Percentiles rank a stretch among this genome's conserved stretches.
Conservation (phyloP, 2,329 filamentous ascomycete genomes). For the Fusarium circinatum region DNA sequence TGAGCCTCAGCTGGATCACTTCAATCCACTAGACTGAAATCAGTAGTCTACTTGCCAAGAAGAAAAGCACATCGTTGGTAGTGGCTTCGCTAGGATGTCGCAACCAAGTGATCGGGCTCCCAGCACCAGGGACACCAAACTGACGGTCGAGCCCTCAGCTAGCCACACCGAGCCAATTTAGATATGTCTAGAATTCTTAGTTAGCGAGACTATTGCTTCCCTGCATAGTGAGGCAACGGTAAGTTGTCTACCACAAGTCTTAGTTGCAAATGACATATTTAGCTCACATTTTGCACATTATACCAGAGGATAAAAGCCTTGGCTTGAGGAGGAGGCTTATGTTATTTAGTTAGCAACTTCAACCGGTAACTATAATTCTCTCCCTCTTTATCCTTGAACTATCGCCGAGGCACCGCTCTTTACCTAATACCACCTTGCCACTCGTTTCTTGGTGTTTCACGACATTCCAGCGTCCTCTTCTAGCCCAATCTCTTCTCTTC, state of each 20-base stretch:
- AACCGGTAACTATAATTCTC: background rate
- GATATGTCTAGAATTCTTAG: background rate
- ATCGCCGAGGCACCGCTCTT: background rate
- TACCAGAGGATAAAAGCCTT: background rate
- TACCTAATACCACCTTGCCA: background rate
- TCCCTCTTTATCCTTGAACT: background rate
- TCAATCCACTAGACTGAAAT: too few relatives aligned
- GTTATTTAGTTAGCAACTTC: background rate
- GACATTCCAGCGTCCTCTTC: background rate
- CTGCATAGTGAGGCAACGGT: background rate
- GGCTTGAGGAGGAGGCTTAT: fast-evolving
- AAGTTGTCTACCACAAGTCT: background rate
- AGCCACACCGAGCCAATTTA: background rate
- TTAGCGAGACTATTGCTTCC: background rate
- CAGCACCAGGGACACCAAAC: fast-evolving
- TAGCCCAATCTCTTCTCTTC: background rate
- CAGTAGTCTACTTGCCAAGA: background rate
- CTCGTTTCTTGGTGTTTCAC: background rate
- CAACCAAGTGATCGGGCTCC: too few relatives aligned
- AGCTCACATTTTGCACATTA: fast-evolving
- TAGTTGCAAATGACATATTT: background rate
- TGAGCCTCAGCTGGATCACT: background rate
- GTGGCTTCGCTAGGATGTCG: background rate
- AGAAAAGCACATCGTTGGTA: background rate
- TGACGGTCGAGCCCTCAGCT: background rate